Percentiles rank a stretch among this genome's conserved stretches.
These are phyloP conservation scores for Pleodorina starrii DNA, from an alignment of 139 green algal genomes.

Conservation along the genomic window DNA sequence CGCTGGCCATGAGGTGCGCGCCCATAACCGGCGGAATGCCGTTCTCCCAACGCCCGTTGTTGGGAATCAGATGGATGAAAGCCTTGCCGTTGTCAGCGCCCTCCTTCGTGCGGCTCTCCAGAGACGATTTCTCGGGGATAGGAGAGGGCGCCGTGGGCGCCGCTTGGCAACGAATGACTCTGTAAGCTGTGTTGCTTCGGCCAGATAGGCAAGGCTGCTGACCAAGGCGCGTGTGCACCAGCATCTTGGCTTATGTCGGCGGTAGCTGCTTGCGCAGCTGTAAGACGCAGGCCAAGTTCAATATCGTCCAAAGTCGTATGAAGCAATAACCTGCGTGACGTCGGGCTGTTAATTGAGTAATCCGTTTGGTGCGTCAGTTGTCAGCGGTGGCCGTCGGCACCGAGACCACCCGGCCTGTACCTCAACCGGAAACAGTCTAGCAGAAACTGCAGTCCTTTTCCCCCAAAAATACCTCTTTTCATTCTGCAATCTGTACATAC, in stretches of 20 bases:
- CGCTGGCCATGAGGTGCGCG: constrained; percentile 89
- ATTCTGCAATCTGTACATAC: too few relatives aligned
- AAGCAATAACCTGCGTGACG: too few relatives aligned
- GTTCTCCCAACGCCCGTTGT: constrained; percentile 73
- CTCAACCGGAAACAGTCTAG: too few relatives aligned
- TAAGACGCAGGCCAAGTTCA: not conserved
- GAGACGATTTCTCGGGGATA: not conserved
- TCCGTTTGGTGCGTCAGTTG: too few relatives aligned
- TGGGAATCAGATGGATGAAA: constrained; percentile 76
- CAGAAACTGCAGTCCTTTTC: too few relatives aligned
- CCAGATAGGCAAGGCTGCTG: not conserved
- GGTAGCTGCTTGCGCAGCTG: not conserved
- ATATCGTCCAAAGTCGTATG: not conserved
- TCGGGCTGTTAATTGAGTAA: too few relatives aligned
- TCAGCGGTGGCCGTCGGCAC: too few relatives aligned
- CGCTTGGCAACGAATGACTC: constrained; percentile 9
- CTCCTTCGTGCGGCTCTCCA: not conserved
- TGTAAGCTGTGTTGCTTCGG: not conserved
- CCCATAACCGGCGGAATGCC: constrained; percentile 93
- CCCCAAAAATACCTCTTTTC: too few relatives aligned
- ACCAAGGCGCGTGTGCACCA: not conserved
- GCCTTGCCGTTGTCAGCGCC: constrained; percentile 40
- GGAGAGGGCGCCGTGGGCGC: not conserved
- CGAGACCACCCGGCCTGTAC: too few relatives aligned
- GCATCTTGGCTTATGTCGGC: constrained; percentile 36